Base-by-base conservation (phyloP, 805 yeast species). In the Wickerhamiella hasegawae region DNA sequence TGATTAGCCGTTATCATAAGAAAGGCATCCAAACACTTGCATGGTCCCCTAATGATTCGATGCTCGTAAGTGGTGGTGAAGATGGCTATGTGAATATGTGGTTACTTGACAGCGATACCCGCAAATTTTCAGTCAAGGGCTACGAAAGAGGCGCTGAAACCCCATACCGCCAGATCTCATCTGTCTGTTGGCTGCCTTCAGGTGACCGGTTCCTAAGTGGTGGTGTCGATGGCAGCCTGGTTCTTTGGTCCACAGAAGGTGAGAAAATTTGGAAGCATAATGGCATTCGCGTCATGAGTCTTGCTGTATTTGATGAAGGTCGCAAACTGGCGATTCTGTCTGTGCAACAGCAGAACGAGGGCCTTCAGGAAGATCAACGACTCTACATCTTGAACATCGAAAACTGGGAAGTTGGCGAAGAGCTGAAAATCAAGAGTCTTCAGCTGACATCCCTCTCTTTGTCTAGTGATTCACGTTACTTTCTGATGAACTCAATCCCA, bases 1-100 rank as follows among this genome's bases (percentile, higher is more conserved):
- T 20, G 6, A 40, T 39, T 28, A 30, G 31, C 2, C 57, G 59
- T 25, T 35, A 31, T 19, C 58, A 54, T 19, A 34, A 37, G 10
- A 44, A 47, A 53, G 47, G 62, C 49, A 40, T 60, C 46, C 69
- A 71, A 35, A 64, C 76, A 2, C 67, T 81, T 4, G 65, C 76
- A 30, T 85, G 93, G 78, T 80, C 85, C 3, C 75, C 75, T 0
- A 73, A 75, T 46, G 85, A 81, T 47, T 48, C 65, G 5, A 68
- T 66, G 46, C 42, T 85, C 18, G 68, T 84, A 8, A 68, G 83
- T 3, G 74, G 90, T 38, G 71, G 85, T 6, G 67, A 76, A 44
- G 93, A 81, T 53, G 72, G 74, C 21, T 62, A 66, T 10, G 74
- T 81, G 5, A 66, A 73, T 34, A 59, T 85, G 2, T 82, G 92